Base-by-base conservation (phyloP, 1,284 basidiomycete species). In the Pyrrhoderma lamaoense region DNA sequence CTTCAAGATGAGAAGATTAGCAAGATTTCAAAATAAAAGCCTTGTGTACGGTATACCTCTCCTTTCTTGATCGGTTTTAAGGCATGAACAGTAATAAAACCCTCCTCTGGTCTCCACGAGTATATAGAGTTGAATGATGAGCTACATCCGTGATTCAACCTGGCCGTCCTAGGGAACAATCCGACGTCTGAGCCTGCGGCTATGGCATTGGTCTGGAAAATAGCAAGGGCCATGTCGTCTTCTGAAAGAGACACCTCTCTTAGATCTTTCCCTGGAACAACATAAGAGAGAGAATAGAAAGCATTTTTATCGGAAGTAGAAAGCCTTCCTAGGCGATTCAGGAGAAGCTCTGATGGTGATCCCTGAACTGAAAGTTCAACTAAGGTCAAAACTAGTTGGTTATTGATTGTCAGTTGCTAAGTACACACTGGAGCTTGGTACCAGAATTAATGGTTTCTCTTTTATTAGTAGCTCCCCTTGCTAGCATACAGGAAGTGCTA, bases 141-240 rank as follows among this genome's bases (percentile, higher is more conserved):
- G 2, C 79, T 75, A 60, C 80, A 83, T 0, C 77, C 80, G 56
- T 83, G 81, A 57, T 85, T 85, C 50, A 83, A 57, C 42, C 81
- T 67, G 8, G 80, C 79, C 70, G 78, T 80, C 19, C 62, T 67
- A 11, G 80, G 80, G 60, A 83, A 83, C 13, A 85, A 67, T 0
- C 79, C 81, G 3, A 76, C 75, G 23, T 62, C 63, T 7, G 67
- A 63, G 1, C 74, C 76, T 8, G 77, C 74, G 2, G 73, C 64
- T 3, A 82, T 77, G 1, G 76, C 79, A 58, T 83, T 85, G 3
- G 80, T 82, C 60, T 80, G 73, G 61, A 82, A 79, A 51, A 80
- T 82, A 0, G 79, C 77, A 19, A 83, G 62, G 0, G 75, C 74
- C 16, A 79, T 63, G 58, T 72, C 67, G 21, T 70, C 67, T 35